These are phyloP conservation scores for Penicillium cosmopolitanum DNA, from an alignment of 495 filamentous ascomycete genomes.

Conservation along the genomic window DNA sequence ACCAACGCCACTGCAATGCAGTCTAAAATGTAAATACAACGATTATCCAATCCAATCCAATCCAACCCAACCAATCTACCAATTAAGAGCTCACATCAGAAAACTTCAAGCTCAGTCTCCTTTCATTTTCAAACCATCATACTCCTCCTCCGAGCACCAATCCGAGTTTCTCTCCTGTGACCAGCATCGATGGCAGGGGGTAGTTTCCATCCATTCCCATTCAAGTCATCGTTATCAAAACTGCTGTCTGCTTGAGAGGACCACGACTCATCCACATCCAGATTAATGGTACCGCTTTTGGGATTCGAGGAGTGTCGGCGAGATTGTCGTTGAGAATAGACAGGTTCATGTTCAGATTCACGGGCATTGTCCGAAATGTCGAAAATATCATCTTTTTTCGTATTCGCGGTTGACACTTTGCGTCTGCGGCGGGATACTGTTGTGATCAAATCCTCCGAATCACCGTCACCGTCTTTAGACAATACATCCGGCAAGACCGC, in stretches of 20 bases:
- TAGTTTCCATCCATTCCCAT: constrained; percentile 2
- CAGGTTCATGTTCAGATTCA: no score
- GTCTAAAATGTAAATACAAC: no score
- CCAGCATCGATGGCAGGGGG: constrained; percentile 16
- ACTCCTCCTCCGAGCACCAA: constrained; percentile 50
- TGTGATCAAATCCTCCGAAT: background rate
- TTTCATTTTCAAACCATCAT: constrained; percentile 50
- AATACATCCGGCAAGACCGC: no score
- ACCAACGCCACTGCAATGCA: no score
- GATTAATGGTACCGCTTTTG: constrained; percentile 13
- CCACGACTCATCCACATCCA: constrained; percentile 1
- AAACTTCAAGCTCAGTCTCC: no score
- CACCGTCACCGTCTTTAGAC: constrained; percentile 16
- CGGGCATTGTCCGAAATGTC: no score
- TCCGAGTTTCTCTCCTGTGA: constrained; percentile 35
- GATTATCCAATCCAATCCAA: no score
- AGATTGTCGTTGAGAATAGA: constrained; percentile 18
- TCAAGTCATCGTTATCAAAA: constrained; percentile 29
- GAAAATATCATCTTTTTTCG: background rate
- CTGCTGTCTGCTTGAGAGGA: constrained; percentile 32
- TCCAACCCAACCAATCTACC: no score
- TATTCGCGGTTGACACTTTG: constrained; percentile 26
- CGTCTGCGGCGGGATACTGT: constrained; percentile 36
- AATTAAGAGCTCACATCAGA: no score
- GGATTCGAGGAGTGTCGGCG: constrained; percentile 48